Evolutionary conservation across 1,284 basidiomycete species (phyloP), one percentile per base, ranked within the genome.

Genomic region (Boletus sp.): DNA sequence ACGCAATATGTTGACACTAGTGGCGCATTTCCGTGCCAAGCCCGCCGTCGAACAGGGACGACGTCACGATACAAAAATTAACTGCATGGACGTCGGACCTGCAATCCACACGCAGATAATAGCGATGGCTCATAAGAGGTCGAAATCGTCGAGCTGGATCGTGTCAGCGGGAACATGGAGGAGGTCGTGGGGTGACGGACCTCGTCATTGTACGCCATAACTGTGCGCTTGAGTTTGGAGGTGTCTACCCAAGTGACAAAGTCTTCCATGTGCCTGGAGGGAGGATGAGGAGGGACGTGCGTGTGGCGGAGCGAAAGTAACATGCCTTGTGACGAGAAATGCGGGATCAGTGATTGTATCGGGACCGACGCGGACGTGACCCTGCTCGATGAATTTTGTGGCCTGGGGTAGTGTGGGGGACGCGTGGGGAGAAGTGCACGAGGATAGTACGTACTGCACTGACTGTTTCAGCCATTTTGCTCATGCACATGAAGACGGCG

Each of bases 191-290:
- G 27, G 35, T 25, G 23, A 40, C 78, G 48, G 50, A 93, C 91
- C 82, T 97, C 91, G 72, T 96, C 94, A 68, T 98, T 99, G 78
- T 99, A 99, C 55, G 78, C 75, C 84, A 95, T 90, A 65, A 99
- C 85, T 0, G 91, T 94, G 53, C 95, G 80, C 81, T 96, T 98
- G 68, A 98, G 81, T 68, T 95, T 96, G 57, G 89, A 94, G 20
- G 93, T 94, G 68, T 99, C 94, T 14, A 99, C 94, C 96, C 96
- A 99, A 17, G 96, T 98, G 40, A 99, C 93, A 70, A 97, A 99
- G 75, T 99, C 96, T 66, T 99, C 94, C 92, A 96, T 94, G 59
- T 94, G 91, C 60, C 88, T 89, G 55, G 14, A 50, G 36, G 10
- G 39, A 9, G 27, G 29, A 29, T 54, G 29, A 57, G 54, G n/a